phyloP scores from a whole-genome alignment of 2,329 filamentous ascomycete species.

The Pezizomycotina sp. region DNA sequence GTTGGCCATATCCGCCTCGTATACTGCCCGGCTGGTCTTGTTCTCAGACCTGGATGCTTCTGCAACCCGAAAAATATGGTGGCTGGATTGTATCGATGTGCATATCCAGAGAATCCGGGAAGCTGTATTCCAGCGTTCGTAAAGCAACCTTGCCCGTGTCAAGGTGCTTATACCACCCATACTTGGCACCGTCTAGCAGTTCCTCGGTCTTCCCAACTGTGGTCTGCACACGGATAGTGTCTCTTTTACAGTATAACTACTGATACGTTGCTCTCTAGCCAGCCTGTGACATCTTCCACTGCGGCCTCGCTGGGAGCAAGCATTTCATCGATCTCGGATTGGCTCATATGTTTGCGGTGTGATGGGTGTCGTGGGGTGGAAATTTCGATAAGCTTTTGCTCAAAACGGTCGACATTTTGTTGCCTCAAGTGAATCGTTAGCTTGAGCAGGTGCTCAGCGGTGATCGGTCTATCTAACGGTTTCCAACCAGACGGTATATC shows the following conservation, averaged over 20 bases:
- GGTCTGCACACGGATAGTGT: slow-evolving; percentile 24
- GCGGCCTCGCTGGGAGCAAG: slow-evolving; percentile 30
- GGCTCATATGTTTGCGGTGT: slow-evolving; percentile 37
- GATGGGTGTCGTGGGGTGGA: slow-evolving; percentile 34
- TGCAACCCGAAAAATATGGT: slow-evolving; percentile 42
- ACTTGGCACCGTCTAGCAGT: slow-evolving; percentile 22
- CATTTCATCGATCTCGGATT: slow-evolving; percentile 31
- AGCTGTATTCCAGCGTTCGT: slow-evolving; percentile 35
- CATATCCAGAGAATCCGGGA: slow-evolving; percentile 39
- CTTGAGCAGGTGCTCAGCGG: too few species aligned
- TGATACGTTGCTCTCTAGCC: slow-evolving; percentile 32
- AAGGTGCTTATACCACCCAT: slow-evolving; percentile 21
- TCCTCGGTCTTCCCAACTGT: slow-evolving; percentile 22
- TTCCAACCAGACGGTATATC: too few species aligned
- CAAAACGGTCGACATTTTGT: slow-evolving; percentile 23
- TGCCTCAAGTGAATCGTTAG: too few species aligned
- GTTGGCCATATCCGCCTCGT: too few species aligned
- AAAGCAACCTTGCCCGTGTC: slow-evolving; percentile 14
- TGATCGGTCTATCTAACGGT: too few species aligned
- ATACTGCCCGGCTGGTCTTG: neutral
- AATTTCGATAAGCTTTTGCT: slow-evolving; percentile 26
- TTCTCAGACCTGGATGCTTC: neutral
- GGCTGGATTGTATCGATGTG: slow-evolving; percentile 48
- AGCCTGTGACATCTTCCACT: slow-evolving; percentile 29
- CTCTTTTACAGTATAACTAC: slow-evolving; percentile 29